A percentile compares a stretch with the other conserved stretches of the same genome.
These are phyloP conservation scores for Colletotrichum sidae DNA, from an alignment of 2,329 filamentous ascomycete species.

Conservation along the genomic window DNA sequence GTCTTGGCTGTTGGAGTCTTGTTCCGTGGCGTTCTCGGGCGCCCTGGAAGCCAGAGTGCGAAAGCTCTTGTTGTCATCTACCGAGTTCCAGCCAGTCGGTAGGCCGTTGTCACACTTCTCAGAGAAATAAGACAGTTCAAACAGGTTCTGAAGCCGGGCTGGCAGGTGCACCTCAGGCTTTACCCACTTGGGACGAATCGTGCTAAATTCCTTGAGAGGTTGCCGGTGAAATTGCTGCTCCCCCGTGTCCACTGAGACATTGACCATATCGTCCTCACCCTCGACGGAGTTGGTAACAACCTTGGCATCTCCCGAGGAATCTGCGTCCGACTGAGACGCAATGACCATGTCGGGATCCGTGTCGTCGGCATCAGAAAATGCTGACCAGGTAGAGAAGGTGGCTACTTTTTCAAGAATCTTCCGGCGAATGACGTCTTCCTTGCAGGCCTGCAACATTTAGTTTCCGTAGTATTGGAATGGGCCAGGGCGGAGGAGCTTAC, in stretches of 20 bases:
- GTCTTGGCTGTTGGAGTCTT: constrained; percentile 59
- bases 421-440: constrained; percentile 77
- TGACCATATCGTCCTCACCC: constrained; percentile 90
- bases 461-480: constrained; percentile 40
- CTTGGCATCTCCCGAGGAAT: constrained; percentile 76
- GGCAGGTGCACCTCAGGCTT: constrained; percentile 69
- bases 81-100: constrained; percentile 75
- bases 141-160: constrained; percentile 75
- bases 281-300: constrained; percentile 83
- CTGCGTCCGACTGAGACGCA: constrained; percentile 71
- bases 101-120: constrained; percentile 66
- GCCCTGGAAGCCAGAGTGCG: constrained; percentile 62
- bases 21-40: constrained; percentile 54
- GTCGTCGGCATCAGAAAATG: constrained; percentile 60
- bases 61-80: constrained; percentile 69
- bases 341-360: constrained; percentile 77
- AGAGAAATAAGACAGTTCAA: constrained; percentile 78
- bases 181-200: constrained; percentile 64
- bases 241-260: constrained; percentile 84
- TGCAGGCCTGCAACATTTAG: constrained; percentile 54
- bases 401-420: constrained; percentile 83
- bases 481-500: constrained; percentile 46
- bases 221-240: constrained; percentile 46
- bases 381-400: constrained; percentile 78
- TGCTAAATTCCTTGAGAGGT: constrained; percentile 61